Evolutionary conservation across 1,284 basidiomycete species (phyloP), one percentile per base, ranked within the genome.

Genomic region (Cystobasidiaceae sp.): DNA sequence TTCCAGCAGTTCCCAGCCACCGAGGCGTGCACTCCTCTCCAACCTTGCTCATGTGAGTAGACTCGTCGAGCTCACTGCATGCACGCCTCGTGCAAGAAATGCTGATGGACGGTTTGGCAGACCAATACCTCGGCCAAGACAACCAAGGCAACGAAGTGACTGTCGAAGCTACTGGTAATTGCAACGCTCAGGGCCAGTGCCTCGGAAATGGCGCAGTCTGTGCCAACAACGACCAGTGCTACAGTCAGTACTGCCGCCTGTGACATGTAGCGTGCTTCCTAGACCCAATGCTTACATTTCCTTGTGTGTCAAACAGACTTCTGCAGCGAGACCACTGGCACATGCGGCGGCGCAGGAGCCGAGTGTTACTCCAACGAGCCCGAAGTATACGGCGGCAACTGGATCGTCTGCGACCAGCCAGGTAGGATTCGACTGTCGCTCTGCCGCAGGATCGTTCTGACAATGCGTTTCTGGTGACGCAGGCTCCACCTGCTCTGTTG

Each of bases 171-270:
- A 43, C 54, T 3, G 54, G 54, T 32, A 28, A 28, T 27, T 56
- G 54, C 54, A 56, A 56, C n/a, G 54, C 54, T 32, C 15, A 21
- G 5, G 54, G 54, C 43, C 13, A 25, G 23, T 59, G 56, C 32
- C 45, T 49, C 33, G 56, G 56, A 41, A 49, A 59, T 28, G 56
- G 56, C 48, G 56, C 56, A 6, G n/a, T 48, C 11, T 56, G 54
- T 27, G 41, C 39, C 21, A 56, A 56, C 34, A 41, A 56, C 45
- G 54, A 56, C 28, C 39, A 56, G n/a, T 56, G 54, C 54, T 56
- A 56, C 54, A 56, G 54, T 56, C 27, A 13, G 54, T 56, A 21
- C 23, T n/a, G 13, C 15, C 11, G 23, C 30, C 9, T 23, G 13
- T 48, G 9, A 11, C 15, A 25, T 23, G 13, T 48, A 13, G 27